Evolutionary conservation across 1,284 basidiomycete genomes (phyloP), one percentile per base, ranked within the genome.

Genomic region (Apiotrichum brassicae): DNA sequence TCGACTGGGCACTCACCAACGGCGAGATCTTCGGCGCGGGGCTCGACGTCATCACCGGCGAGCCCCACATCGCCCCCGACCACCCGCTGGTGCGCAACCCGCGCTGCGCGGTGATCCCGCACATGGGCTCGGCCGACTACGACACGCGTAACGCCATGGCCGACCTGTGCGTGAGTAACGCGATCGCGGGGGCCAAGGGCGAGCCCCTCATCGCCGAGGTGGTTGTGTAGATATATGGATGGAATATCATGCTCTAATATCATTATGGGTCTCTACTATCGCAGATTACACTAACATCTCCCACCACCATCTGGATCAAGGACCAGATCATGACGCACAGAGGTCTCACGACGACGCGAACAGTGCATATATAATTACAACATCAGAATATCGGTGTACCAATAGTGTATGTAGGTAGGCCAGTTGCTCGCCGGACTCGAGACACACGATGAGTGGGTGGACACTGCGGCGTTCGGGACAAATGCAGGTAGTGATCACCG

Each of bases 11-110:
- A 0, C 73, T 97, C 39, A 75, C 76, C 41, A 80, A 84, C 54
- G 80, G 80, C 3, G 82, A 83, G 79, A 86, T 97, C 36, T 94
- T 86, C 77, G 92, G 84, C 20, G 94, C 94, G 0, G 94, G 89
- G 0, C 64, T 98, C 6, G 94, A 98, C 69, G 94, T 97, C 28
- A 82, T 97, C 12, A 89, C 92, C 58, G 89, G 88, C 26, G 94
- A 98, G 71, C 94, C 94, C 0, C 74, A 85, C 41, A 78, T 97
- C 26, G 63, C 71, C 1, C 70, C 75, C 3, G 83, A 87, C 59
- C 90, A 97, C 68, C 83, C 86, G 1, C 72, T 97, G 37, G 82
- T 95, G 32, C 80, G 79, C 60, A 82, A 58, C 50, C 43, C 51
- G 32, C 43, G 51, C 51, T 43, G 16, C 48, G 77, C 84, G 5